These are phyloP conservation scores for Boletellus ananas DNA, from an alignment of 768 basidiomycete species.

Conservation along the genomic window DNA sequence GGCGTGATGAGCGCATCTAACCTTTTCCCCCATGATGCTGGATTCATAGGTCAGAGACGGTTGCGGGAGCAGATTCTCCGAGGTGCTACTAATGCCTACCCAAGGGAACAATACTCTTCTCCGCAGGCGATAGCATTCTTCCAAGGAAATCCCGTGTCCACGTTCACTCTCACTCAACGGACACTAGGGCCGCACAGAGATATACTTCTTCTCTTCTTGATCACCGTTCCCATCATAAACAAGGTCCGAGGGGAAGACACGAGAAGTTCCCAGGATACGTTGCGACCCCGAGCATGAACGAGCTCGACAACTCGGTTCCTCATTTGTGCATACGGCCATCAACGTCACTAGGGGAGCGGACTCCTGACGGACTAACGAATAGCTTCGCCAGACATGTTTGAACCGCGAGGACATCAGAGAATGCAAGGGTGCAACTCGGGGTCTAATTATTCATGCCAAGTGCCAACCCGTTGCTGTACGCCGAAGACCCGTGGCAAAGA, in stretches of 20 bases:
- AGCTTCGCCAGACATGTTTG: background rate
- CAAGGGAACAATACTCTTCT: background rate
- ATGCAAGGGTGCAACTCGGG: background rate
- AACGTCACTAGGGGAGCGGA: background rate
- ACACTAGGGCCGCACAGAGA: slow-evolving; percentile 73
- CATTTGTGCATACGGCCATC: slow-evolving; percentile 8
- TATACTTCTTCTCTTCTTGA: slow-evolving; percentile 81
- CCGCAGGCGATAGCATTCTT: background rate
- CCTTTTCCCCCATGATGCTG: background rate
- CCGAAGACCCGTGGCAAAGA: too few relatives aligned
- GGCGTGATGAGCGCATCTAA: slow-evolving; percentile 5
- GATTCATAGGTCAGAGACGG: slow-evolving; percentile 2
- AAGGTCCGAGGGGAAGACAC: slow-evolving; percentile 5
- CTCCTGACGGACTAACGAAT: background rate
- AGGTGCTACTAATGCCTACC: slow-evolving; percentile 2
- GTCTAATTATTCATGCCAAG: too few relatives aligned
- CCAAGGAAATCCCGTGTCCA: too few relatives aligned
- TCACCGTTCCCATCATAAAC: slow-evolving; percentile 1
- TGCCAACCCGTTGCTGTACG: too few relatives aligned
- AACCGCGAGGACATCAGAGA: background rate
- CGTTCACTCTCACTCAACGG: slow-evolving; percentile 33
- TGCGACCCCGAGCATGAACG: background rate
- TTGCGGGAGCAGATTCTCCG: slow-evolving; percentile 4
- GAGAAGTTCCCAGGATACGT: background rate
- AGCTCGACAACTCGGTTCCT: background rate